These are phyloP conservation scores for Candida arabinofermentans DNA, from an alignment of 805 yeast genomes.

Conservation along the genomic window DNA sequence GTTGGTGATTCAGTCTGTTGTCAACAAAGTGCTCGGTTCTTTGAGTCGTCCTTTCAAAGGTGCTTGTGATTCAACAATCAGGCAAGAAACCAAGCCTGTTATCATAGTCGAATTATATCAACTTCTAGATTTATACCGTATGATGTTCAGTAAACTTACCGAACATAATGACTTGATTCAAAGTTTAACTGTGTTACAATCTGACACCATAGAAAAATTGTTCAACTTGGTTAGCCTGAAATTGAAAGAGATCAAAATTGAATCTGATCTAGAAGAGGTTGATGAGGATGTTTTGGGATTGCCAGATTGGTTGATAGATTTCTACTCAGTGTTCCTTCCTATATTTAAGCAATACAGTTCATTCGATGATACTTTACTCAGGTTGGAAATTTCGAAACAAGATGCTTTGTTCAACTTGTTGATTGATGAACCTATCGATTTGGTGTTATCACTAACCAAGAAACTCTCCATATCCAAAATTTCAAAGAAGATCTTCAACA, in stretches of 20 bases:
- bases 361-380: slow-evolving; percentile 37
- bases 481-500: slow-evolving; percentile 39
- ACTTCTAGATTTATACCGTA: slow-evolving; percentile 60
- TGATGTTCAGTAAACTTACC: slow-evolving; percentile 58
- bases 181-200: slow-evolving; percentile 31
- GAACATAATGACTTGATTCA: slow-evolving; percentile 16
- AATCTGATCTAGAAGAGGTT: slow-evolving; percentile 31
- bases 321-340: slow-evolving; percentile 55
- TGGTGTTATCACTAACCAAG: slow-evolving; percentile 26
- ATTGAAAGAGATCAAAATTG: slow-evolving; percentile 29
- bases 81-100: slow-evolving; percentile 57
- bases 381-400: slow-evolving; percentile 34
- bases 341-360: slow-evolving; percentile 43
- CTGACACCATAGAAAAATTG: slow-evolving; percentile 36
- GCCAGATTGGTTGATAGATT: slow-evolving; percentile 80
- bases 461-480: slow-evolving; percentile 27
- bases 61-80: slow-evolving; percentile 62
- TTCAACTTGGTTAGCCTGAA: slow-evolving; percentile 37
- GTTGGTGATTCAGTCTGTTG: slow-evolving; percentile 32
- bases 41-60: slow-evolving; percentile 58
- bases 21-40: slow-evolving; percentile 47
- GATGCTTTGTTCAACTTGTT: slow-evolving; percentile 37
- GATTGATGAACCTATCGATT: slow-evolving; percentile 43
- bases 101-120: slow-evolving; percentile 56
- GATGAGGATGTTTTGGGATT: slow-evolving; percentile 57